Conservation (phyloP, 352 stramenopile genomes). For the Phytophthora fragariaefolia region DNA sequence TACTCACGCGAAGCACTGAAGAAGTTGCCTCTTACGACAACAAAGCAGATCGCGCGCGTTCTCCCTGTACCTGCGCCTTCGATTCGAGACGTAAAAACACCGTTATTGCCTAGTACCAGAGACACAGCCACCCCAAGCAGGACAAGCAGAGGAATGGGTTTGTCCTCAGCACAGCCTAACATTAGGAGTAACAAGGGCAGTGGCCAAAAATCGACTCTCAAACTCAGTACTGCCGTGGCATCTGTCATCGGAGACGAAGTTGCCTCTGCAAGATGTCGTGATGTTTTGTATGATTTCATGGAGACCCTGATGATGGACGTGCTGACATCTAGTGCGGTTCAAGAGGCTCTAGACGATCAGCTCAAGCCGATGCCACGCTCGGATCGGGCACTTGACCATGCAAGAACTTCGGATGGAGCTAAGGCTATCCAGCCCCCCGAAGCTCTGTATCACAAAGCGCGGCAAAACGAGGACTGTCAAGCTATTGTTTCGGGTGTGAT, state of each 20-base stretch:
- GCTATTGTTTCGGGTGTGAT: slow-evolving; percentile 64
- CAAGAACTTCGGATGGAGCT: slow-evolving; percentile 12
- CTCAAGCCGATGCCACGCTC: slow-evolving; percentile 36
- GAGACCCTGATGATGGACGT: slow-evolving; percentile 66
- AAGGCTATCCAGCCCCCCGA: slow-evolving; percentile 9
- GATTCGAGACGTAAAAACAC: slow-evolving; percentile 18
- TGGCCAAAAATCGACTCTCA: slow-evolving; percentile 9
- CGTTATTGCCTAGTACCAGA: slow-evolving; percentile 15
- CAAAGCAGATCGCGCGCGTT: slow-evolving; percentile 20
- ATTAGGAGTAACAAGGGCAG: slow-evolving; percentile 17
- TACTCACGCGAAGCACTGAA: slow-evolving; percentile 48
- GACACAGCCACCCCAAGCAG: slow-evolving; percentile 19
- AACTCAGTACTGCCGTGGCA: slow-evolving; percentile 16
- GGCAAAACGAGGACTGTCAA: slow-evolving; percentile 69
- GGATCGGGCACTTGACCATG: slow-evolving; percentile 34
- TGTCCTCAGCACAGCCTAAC: slow-evolving; percentile 4
- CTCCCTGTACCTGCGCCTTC: slow-evolving; percentile 15
- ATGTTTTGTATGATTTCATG: slow-evolving; percentile 64
- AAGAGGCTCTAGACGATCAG: slow-evolving; percentile 51
- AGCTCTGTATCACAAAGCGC: slow-evolving; percentile 33
- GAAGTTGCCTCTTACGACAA: slow-evolving; percentile 41
- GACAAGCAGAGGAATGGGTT: slow-evolving; percentile 12
- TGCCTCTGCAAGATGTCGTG: slow-evolving; percentile 36
- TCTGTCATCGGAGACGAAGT: slow-evolving; percentile 10
- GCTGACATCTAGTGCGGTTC: slow-evolving; percentile 58